phyloP scores from a whole-genome alignment of 805 yeast species.

The Gaillardinia entomophila region DNA sequence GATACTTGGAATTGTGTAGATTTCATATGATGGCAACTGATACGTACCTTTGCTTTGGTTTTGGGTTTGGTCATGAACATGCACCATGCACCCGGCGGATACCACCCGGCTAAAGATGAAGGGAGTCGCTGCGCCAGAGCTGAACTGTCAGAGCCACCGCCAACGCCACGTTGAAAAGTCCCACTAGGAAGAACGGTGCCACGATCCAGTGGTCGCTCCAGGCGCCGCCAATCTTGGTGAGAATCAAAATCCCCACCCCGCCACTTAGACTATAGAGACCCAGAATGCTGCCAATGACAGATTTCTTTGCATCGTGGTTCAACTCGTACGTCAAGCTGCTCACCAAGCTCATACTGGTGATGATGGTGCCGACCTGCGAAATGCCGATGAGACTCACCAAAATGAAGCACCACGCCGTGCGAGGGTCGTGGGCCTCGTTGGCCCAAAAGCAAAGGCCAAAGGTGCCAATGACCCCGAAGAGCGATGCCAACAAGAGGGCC shows the following conservation, averaged over 20 bases:
- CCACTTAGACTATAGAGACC: slow-evolving; percentile 69
- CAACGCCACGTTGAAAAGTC: slow-evolving; percentile 30
- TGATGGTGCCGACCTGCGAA: slow-evolving; percentile 57
- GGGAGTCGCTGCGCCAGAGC: too few species aligned
- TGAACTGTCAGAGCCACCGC: too few species aligned
- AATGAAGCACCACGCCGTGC: slow-evolving; percentile 31
- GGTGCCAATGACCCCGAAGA: slow-evolving; percentile 41
- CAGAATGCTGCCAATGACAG: slow-evolving; percentile 55
- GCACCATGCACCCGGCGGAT: too few species aligned
- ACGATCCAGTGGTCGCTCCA: slow-evolving; percentile 53
- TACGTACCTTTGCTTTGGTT: too few species aligned
- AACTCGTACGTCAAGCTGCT: slow-evolving; percentile 17
- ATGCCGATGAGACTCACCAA: slow-evolving; percentile 44
- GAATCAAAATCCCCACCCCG: slow-evolving; percentile 57
- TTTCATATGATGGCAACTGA: too few species aligned
- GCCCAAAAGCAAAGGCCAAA: slow-evolving; percentile 18
- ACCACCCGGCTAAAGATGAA: too few species aligned
- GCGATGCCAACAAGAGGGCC: slow-evolving; percentile 31
- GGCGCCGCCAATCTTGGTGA: slow-evolving; percentile 58
- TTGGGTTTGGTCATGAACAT: too few species aligned
- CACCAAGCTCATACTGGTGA: slow-evolving; percentile 58
- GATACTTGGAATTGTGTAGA: too few species aligned
- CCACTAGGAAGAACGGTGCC: slow-evolving; percentile 54
- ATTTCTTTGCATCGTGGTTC: slow-evolving; percentile 36
- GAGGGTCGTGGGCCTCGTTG: slow-evolving; percentile 24